Base-by-base conservation (phyloP, 257 asterid genomes). In the Handroanthus guayacan region DNA sequence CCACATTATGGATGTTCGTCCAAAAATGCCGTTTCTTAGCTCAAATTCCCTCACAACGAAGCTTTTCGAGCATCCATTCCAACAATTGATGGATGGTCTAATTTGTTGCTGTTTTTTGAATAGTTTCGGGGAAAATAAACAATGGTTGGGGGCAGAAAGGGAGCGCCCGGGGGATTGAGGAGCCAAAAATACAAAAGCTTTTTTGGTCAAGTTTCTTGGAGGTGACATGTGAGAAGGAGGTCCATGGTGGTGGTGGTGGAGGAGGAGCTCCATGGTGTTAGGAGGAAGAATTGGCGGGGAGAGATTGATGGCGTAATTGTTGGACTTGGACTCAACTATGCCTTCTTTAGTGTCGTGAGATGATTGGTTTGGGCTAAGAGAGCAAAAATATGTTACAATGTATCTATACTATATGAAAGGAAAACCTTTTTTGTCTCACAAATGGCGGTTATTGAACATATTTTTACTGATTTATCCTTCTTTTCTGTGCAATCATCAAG, bases 251-350 rank as follows among this genome's bases (percentile, higher is more conserved):
- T 25, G 31, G 31, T 25, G 31, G 31, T 41, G 45, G 45, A 6
- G 45, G 44, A 39, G 44, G 8, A 41, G 45, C 76, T 76, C 87
- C 90, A 83, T 81, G 70, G 86, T 81, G 89, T 76, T 82, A 82
- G 91, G 90, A 86, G 74, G 81, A 85, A 87, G 94, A 87, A 82
- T 84, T 87, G 99, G 96, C 82, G 81, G 87, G 85, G 98, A 93
- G 97, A 89, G 88, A 93, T 86, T 80, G 70, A 82, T 79, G 93
- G 86, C 91, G 83, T 70, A 39, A 73, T 83, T 79, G 63, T 78
- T 77, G 89, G 88, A 72, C 81, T 54, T 38, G 34, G 14, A 39
- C n/a, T n/a, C n/a, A n/a, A n/a, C n/a, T n/a, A n/a, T 61, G 5
- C 61, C n/a, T 75, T 39, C 50, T 74, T 50, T 13, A 36, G 41